These are phyloP conservation scores for Sclerotinia trifoliorum DNA, from an alignment of 2,329 filamentous ascomycete species.

Conservation along the genomic window DNA sequence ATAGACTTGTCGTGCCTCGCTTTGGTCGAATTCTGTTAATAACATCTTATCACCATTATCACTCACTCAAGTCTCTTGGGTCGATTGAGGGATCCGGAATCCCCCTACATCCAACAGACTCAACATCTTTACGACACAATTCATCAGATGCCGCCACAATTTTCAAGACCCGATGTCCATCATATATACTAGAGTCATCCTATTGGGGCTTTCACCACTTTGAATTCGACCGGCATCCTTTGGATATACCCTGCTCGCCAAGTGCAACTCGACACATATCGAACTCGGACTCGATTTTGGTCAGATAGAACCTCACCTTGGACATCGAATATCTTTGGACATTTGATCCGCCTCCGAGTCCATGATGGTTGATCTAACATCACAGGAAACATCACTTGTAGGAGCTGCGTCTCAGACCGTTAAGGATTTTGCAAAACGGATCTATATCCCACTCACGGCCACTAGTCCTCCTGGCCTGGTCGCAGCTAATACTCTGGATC, in stretches of 20 bases:
- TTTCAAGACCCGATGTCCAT: conserved; percentile 18
- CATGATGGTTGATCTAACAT: background rate
- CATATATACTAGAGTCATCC: background rate
- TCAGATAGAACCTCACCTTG: background rate
- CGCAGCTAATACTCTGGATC: conserved; percentile 67
- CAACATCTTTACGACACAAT: background rate
- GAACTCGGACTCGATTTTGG: background rate
- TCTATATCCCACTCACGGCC: conserved; percentile 58
- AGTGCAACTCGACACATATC: conserved; percentile 2
- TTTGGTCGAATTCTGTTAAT: conserved; percentile 11
- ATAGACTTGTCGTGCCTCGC: conserved; percentile 26
- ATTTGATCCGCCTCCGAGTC: background rate
- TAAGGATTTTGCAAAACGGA: conserved; percentile 45
- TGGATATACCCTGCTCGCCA: background rate
- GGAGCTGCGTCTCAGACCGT: conserved; percentile 35
- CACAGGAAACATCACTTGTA: conserved; percentile 26
- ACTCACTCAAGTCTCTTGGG: conserved; percentile 26
- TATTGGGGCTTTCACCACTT: conserved; percentile 6
- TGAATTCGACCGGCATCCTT: background rate
- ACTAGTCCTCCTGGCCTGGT: conserved; percentile 61
- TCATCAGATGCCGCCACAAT: background rate
- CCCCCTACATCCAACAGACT: conserved; percentile 35
- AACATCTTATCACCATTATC: background rate
- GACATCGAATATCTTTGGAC: background rate
- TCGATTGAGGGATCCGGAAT: conserved; percentile 43